These are phyloP conservation scores for Globisporangium rhizosaccharum DNA, from an alignment of 352 stramenopile genomes.

Conservation along the genomic window DNA sequence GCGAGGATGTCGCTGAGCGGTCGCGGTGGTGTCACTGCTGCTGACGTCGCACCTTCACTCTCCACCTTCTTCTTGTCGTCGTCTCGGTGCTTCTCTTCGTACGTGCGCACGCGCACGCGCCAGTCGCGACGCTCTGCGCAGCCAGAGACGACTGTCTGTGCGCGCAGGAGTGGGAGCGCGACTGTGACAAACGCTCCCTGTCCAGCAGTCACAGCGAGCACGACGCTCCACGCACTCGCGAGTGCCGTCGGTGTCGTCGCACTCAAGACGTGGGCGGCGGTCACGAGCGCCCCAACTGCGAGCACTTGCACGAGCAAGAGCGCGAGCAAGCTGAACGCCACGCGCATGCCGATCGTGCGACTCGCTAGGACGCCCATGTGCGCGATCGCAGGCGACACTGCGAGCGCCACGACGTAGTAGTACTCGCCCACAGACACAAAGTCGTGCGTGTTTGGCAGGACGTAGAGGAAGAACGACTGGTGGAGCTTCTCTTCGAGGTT, in stretches of 20 bases:
- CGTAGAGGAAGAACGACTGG: slow-evolving; percentile 86
- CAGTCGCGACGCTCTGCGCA: slow-evolving; percentile 36
- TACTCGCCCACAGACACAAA: slow-evolving; percentile 89
- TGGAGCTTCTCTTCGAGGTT: slow-evolving; percentile 88
- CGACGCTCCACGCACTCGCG: slow-evolving; percentile 2
- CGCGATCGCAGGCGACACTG: slow-evolving; percentile 58
- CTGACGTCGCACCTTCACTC: neutral
- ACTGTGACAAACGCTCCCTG: slow-evolving; percentile 23
- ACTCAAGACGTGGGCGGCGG: slow-evolving; percentile 5
- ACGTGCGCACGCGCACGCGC: slow-evolving; percentile 26
- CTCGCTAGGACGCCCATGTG: slow-evolving; percentile 47
- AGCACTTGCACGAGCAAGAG: slow-evolving; percentile 34
- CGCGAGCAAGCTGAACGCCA: slow-evolving; percentile 43
- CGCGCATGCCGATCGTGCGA: slow-evolving; percentile 50
- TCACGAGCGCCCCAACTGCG: slow-evolving; percentile 17
- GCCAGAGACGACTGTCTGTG: slow-evolving; percentile 27
- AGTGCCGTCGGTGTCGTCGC: slow-evolving; percentile 8
- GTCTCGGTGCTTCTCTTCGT: slow-evolving; percentile 24
- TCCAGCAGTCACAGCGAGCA: slow-evolving; percentile 16
- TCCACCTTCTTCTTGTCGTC: slow-evolving; percentile 11
- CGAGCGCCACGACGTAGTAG: slow-evolving; percentile 71
- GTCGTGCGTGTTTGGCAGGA: slow-evolving; percentile 58
- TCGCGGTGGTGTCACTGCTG: neutral
- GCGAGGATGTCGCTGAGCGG: slow-evolving; percentile 1
- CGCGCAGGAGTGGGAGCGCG: slow-evolving; percentile 22